Base-by-base conservation (phyloP, 1,139 yeast species). In the Arxiozyma slooffiae region DNA sequence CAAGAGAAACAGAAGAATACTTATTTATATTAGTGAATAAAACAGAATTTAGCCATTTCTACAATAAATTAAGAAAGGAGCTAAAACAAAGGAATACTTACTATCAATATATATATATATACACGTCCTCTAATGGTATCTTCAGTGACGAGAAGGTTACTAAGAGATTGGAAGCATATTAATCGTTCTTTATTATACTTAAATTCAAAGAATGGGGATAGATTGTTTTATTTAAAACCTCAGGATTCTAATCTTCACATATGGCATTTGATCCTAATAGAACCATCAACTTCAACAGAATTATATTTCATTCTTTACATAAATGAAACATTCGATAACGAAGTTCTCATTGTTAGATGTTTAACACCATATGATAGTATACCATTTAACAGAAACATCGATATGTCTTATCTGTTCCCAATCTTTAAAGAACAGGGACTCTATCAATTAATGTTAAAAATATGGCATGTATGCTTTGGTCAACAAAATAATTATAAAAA, bases 111-210 rank as follows among this genome's bases (percentile, higher is more conserved):
- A n/a, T n/a, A n/a, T n/a, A 41, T 18, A 41, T 41, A 11, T 24
- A 26, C 18, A 9, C 17, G 3, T 4, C 14, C 22, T 21, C 37
- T 26, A 22, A 60, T 55, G 63, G 59, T 55, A 39, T 50, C 53
- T 37, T 47, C 57, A 34, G 41, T 61, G 30, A 60, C 64, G 6
- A 59, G 63, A 48, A 56, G 55, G 41, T 50, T 65, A 14, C 52
- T 65, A 17, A 54, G 66, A 52, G 69, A 64, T 26, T 65, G 69
- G 69, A 65, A 63, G 44, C 53, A 54, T 38, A 39, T 63, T 4
- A 47, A 48, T 41, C 53, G 59, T 34, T 52, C 46, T 37, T 49
- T 30, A 21, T 17, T 20, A 8, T 22, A 44, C 17, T 11, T 16
- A 39, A 44, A 44, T 44, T 41, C n/a, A 16, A 30, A 34, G 7